phyloP scores from a whole-genome alignment of 148 eudicot genomes.

The Suaeda aralocaspica region DNA sequence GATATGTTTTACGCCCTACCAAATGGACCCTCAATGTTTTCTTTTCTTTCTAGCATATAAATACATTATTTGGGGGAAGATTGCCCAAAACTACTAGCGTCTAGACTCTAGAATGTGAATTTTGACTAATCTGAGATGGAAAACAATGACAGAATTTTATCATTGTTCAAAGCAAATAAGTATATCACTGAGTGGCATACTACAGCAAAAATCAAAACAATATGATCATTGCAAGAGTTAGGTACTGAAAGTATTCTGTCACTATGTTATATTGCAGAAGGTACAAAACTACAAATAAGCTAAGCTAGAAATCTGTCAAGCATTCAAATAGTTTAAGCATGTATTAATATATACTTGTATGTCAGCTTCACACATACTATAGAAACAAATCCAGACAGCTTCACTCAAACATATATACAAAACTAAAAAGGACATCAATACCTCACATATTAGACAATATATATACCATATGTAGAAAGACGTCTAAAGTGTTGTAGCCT shows the following conservation, averaged over 20 bases:
- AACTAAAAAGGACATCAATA: neutral
- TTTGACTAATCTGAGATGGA: no score
- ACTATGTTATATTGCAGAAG: neutral
- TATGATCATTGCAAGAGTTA: neutral
- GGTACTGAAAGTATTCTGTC: neutral
- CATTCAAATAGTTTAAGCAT: neutral
- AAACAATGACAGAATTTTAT: neutral
- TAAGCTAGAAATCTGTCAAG: neutral
- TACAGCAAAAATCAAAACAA: neutral
- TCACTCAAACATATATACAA: neutral
- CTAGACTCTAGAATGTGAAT: no score
- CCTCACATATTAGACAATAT: neutral
- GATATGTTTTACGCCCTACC: no score
- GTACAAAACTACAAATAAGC: neutral
- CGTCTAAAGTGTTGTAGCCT: neutral
- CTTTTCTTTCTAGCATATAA: no score
- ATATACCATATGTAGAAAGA: neutral
- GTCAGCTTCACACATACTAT: neutral
- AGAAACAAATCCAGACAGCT: neutral
- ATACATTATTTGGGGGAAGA: no score
- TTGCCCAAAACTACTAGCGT: neutral
- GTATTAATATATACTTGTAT: neutral
- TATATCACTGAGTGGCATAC: neutral
- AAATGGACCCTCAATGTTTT: no score
- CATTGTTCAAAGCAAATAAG: neutral